phyloP scores from a whole-genome alignment of 495 filamentous ascomycete genomes.

The Lophiotrema nucula region DNA sequence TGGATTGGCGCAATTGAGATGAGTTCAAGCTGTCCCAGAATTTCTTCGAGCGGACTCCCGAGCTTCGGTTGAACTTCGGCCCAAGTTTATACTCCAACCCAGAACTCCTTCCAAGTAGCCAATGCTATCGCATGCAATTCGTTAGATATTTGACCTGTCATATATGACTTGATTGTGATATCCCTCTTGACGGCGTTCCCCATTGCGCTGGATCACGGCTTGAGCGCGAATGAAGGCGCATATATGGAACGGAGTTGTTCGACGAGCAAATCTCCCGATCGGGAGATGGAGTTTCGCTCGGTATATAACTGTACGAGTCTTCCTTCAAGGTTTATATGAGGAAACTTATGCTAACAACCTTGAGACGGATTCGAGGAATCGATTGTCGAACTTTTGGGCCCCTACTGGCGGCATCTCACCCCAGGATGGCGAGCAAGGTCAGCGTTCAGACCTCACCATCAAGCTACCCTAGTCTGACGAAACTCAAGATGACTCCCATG shows the following conservation, averaged over 20 bases:
- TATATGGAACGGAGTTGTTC: slow-evolving; percentile 1
- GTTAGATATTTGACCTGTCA: too few species aligned
- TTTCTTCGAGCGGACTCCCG: not conserved
- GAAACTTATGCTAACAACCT: slow-evolving; percentile 32
- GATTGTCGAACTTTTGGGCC: slow-evolving; percentile 73
- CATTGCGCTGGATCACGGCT: too few species aligned
- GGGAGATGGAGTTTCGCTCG: slow-evolving; percentile 2
- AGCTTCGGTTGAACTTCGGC: slow-evolving; percentile 1
- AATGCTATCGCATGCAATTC: not conserved
- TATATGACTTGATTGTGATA: too few species aligned
- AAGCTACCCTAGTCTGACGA: not conserved
- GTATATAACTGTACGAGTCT: slow-evolving; percentile 10
- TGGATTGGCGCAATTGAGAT: slow-evolving; percentile 6
- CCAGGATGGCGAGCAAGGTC: slow-evolving; percentile 48
- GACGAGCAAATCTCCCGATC: slow-evolving; percentile 1
- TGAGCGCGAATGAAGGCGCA: slow-evolving; percentile 20
- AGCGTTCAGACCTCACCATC: not conserved
- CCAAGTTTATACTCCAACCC: not conserved
- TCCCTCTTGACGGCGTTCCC: too few species aligned
- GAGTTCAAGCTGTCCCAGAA: slow-evolving; percentile 3
- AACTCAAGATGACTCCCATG: slow-evolving; percentile 60
- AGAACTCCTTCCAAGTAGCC: not conserved
- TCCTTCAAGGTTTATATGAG: not conserved
- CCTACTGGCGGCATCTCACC: slow-evolving; percentile 71
- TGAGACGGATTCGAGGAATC: slow-evolving; percentile 54